A percentile compares a stretch with the other conserved stretches of the same genome.
Conservation (phyloP, 768 basidiomycete species). For the Mycena floridula region DNA sequence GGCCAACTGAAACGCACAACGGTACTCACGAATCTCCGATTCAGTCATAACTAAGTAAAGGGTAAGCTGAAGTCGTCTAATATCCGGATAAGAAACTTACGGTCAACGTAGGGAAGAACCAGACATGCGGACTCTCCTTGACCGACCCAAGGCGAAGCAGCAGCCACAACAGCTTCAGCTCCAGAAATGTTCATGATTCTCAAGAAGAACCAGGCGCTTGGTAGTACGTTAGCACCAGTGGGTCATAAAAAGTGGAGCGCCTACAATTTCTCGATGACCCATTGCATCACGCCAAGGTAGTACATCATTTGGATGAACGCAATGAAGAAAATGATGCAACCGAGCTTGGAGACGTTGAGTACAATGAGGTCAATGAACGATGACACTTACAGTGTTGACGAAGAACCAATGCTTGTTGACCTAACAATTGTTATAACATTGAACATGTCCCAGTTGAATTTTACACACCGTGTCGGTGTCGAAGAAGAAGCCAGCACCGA, state of each 20-base stretch:
- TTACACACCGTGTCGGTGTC: conserved; percentile 54
- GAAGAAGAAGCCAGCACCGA: conserved; percentile 82
- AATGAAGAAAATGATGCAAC: conserved; percentile 89
- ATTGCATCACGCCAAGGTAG: conserved; percentile 90
- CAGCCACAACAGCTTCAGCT: conserved; percentile 89
- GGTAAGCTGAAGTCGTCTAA: background rate
- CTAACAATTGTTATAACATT: no score
- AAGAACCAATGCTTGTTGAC: conserved; percentile 78
- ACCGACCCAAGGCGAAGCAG: conserved; percentile 91
- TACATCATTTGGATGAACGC: conserved; percentile 91
- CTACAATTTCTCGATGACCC: conserved; percentile 82
- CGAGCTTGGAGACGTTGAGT: conserved; percentile 33
- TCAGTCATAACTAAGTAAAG: conserved; percentile 59
- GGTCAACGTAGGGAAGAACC: conserved; percentile 8
- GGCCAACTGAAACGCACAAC: background rate
- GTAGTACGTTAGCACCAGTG: conserved; percentile 1
- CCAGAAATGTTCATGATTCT: conserved; percentile 90
- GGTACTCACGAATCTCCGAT: conserved; percentile 68
- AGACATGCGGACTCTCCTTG: conserved; percentile 41
- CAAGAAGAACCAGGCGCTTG: conserved; percentile 89
- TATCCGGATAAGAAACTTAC: background rate
- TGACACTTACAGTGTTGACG: conserved; percentile 57
- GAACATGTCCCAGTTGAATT: no score
- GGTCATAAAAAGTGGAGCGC: conserved; percentile 14
- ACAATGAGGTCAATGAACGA: conserved; percentile 6